A percentile compares a stretch with the other conserved stretches of the same genome.
These are phyloP conservation scores for Musa beccarii DNA, from an alignment of 176 grass and related monocot species.

Conservation along the genomic window DNA sequence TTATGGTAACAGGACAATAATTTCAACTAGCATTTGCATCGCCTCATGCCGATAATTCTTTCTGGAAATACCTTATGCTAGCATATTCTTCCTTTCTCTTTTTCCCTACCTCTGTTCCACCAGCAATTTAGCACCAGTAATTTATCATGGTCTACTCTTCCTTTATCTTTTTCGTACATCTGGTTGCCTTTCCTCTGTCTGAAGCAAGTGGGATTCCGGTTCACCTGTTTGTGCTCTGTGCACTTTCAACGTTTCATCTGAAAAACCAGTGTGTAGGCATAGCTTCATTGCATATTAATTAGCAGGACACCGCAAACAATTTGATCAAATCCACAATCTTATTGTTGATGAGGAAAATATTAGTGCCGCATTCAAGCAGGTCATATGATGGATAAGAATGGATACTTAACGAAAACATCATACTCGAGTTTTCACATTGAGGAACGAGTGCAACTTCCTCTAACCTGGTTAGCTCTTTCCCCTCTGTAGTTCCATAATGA, in stretches of 20 bases:
- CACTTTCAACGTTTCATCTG: not conserved
- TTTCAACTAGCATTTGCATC: not conserved
- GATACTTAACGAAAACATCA: not conserved
- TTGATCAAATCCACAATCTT: no score
- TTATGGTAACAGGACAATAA: not conserved
- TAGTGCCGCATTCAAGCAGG: not conserved
- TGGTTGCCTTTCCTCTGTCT: not conserved
- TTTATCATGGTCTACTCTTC: not conserved
- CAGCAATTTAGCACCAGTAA: not conserved
- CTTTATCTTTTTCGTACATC: not conserved
- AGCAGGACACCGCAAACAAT: no score
- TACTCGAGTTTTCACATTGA: no score
- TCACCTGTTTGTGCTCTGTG: not conserved
- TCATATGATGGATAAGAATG: not conserved
- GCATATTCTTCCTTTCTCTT: not conserved
- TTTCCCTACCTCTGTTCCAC: not conserved
- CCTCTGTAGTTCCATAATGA: not conserved
- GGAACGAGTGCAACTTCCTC: no score
- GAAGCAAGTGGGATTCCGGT: not conserved
- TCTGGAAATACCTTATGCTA: not conserved
- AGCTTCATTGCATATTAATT: no score
- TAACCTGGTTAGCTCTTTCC: no score
- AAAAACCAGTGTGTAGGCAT: not conserved
- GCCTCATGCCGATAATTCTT: not conserved
- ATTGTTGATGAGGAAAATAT: not conserved